These are phyloP conservation scores for Boletus pseudopeckii DNA, from an alignment of 768 basidiomycete species.

Conservation along the genomic window DNA sequence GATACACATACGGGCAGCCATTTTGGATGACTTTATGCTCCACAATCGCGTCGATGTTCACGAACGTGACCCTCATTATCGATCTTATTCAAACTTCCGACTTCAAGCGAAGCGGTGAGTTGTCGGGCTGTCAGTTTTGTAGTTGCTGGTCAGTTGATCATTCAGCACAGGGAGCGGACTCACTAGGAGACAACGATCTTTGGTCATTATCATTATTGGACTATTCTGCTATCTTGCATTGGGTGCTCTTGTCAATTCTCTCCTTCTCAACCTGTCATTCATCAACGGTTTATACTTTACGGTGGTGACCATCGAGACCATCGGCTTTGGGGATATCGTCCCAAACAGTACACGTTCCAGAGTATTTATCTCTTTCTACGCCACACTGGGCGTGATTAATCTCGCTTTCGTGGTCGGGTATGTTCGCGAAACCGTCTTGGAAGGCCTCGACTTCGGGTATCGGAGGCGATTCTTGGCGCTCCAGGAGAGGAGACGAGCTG, in stretches of 20 bases:
- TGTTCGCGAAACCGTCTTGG: conserved; percentile 68
- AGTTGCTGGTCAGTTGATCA: background rate
- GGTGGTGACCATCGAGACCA: conserved; percentile 67
- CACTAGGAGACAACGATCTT: conserved; percentile 72
- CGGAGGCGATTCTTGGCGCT: conserved; percentile 49
- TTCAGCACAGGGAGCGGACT: conserved; percentile 62
- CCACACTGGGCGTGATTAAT: conserved; percentile 58
- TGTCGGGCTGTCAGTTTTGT: background rate
- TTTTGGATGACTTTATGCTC: conserved; percentile 81
- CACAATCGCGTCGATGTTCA: conserved; percentile 60
- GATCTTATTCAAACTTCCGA: conserved; percentile 60
- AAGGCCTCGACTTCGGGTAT: conserved; percentile 66
- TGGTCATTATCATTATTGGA: conserved; percentile 76
- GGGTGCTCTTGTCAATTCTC: conserved; percentile 58
- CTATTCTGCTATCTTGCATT: conserved; percentile 71
- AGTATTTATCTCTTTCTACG: conserved; percentile 58
- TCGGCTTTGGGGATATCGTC: conserved; percentile 74
- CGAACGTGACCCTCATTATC: conserved; percentile 62
- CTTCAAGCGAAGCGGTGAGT: conserved; percentile 61
- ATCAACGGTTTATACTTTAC: conserved; percentile 78
- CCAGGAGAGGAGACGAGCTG: conserved; percentile 44
- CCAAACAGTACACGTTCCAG: conserved; percentile 50
- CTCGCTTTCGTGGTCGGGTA: conserved; percentile 62
- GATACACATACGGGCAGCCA: conserved; percentile 65
- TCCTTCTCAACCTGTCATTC: conserved; percentile 53